Conservation (phyloP, 2,329 filamentous ascomycete genomes). For the Diaporthe vexans region DNA sequence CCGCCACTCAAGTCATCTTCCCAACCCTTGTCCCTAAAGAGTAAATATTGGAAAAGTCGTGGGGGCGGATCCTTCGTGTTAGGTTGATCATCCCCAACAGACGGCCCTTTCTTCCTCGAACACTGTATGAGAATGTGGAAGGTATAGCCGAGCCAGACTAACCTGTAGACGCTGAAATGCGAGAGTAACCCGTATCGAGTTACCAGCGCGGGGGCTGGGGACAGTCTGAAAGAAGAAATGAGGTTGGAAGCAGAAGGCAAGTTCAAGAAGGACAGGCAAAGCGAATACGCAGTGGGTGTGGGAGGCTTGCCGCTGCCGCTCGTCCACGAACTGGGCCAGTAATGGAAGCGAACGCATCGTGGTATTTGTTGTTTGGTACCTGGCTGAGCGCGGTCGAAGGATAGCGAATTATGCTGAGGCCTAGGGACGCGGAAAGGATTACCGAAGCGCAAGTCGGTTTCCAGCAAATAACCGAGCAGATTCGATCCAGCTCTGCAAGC, state of each 20-base stretch:
- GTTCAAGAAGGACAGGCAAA: background rate
- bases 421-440: slow-evolving; percentile 12
- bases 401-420: background rate
- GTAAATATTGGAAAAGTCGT: background rate
- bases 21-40: background rate
- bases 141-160: background rate
- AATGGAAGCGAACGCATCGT: background rate
- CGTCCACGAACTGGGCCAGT: background rate
- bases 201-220: background rate
- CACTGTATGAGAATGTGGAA: background rate
- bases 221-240: background rate
- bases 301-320: background rate
- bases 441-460: background rate
- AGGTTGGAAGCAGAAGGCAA: background rate
- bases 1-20: background rate
- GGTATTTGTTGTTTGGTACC: background rate
- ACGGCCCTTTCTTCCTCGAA: background rate
- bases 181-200: background rate
- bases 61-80: background rate
- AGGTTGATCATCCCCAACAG: background rate
- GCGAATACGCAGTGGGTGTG: background rate
- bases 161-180: background rate
- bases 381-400: background rate
- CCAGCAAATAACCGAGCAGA: slow-evolving; percentile 17
- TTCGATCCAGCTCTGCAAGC: slow-evolving; percentile 21